Base-by-base conservation (phyloP, 805 yeast genomes). In the Jamesozyma jinghongensis region DNA sequence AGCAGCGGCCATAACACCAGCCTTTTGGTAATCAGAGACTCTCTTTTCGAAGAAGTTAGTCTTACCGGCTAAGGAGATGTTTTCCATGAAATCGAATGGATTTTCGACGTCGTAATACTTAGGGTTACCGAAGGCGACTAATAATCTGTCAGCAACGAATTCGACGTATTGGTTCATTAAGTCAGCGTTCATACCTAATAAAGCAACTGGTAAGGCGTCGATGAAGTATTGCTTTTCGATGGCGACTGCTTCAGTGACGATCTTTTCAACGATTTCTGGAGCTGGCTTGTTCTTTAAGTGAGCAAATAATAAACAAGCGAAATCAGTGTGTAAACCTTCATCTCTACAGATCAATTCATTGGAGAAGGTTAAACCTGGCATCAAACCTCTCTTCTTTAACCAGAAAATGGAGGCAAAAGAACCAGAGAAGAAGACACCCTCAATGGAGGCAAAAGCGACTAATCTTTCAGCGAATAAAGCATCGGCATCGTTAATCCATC, bases 21-120 rank as follows among this genome's bases (percentile, higher is more conserved):
- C 97, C 73, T 90, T 92, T 71, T 90, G 98, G 71, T 90, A 90
- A 69, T 90, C 98, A 44, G 95, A 84, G 43, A 90, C 98, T 71
- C 98, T 84, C 79, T 90, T 90, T 75, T 90, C 98, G 62, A 90
- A 90, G 79, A 90, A 90, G 74, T 92, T 90, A 56, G 98, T 90
- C 78, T 90, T 90, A 68, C 98, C 98, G 44, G 97, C 94, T 55
- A 90, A 77, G 7, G 97, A 90, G 59, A 90, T 90, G 73, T 92
- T 90, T 73, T 90, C 98, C 98, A 90, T 90, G 63, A 90, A 90
- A 67, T 90, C 98, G 64, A 90, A 90, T 65, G 98, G 98, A 66
- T 90, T 90, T 49, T 85, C 71, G 45, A 74, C 90, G 56, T 86
- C 85, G 78, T 77, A 90, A 51, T 74, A 74, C 72, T 88, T 88